A percentile compares a stretch with the other conserved stretches of the same genome.
phyloP scores from a whole-genome alignment of 768 basidiomycete genomes.

The Auriscalpium orientale region DNA sequence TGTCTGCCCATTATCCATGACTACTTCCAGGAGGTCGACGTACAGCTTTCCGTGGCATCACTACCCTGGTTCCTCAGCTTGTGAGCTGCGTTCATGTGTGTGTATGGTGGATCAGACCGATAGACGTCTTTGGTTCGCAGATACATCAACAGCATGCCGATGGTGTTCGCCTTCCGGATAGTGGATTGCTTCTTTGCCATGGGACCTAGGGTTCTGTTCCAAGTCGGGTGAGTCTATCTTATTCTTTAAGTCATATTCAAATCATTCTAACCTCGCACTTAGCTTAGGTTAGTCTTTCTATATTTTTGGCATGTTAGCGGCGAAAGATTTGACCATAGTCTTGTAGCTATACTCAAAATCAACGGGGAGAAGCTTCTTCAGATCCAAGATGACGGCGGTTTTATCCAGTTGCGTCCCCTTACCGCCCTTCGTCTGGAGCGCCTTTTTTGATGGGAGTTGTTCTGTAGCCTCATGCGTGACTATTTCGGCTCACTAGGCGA shows the following conservation, averaged over 20 bases:
- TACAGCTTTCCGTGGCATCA: conserved; percentile 94
- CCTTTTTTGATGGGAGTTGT: too few relatives aligned
- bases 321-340: neutral
- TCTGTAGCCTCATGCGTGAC: conserved; percentile 77
- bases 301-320: too few relatives aligned
- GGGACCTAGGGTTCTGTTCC: conserved; percentile 98
- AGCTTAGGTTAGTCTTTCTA: conserved; percentile 46
- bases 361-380: conserved; percentile 89
- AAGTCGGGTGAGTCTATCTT: conserved; percentile 72
- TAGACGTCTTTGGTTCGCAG: conserved; percentile 25
- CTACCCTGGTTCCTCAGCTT: conserved; percentile 97
- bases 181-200: conserved; percentile 98
- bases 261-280: conserved; percentile 1
- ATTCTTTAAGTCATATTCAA: neutral
- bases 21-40: conserved; percentile 85
- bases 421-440: neutral
- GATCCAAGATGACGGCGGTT: conserved; percentile 94
- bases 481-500: conserved; percentile 93
- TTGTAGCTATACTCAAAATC: conserved; percentile 87
- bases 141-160: conserved; percentile 90
- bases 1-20: conserved; percentile 92
- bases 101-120: conserved; percentile 2
- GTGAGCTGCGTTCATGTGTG: conserved; percentile 42
- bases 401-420: conserved; percentile 67
- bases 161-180: conserved; percentile 96